A percentile compares a stretch with the other conserved stretches of the same genome.
phyloP scores from a whole-genome alignment of 495 filamentous ascomycete species.

The Articulospora tetracladia region DNA sequence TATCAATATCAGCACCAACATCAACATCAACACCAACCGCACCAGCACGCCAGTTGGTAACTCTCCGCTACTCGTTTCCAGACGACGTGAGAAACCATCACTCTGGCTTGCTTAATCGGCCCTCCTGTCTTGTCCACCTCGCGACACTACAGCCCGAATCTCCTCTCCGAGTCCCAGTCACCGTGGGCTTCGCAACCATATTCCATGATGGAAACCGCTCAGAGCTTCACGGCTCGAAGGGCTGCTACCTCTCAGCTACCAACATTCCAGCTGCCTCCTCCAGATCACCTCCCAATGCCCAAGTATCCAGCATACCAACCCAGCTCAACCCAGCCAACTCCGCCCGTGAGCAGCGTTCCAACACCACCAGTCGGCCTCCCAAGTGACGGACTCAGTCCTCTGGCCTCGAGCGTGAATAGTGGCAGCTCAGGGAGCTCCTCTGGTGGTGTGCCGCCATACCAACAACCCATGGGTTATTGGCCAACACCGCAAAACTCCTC shows the following conservation, averaged over 20 bases:
- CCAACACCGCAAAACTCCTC: conserved; percentile 47
- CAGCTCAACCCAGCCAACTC: conserved; percentile 31
- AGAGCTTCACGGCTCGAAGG: conserved; percentile 54
- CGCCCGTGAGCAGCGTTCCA: conserved; percentile 51
- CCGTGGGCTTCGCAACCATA: conserved; percentile 22
- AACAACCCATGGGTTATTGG: conserved; percentile 45
- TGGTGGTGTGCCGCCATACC: conserved; percentile 40
- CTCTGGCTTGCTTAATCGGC: not conserved
- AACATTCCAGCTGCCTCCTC: conserved; percentile 59
- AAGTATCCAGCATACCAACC: conserved; percentile 40
- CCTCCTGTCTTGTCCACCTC: not conserved
- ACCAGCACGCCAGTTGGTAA: not conserved
- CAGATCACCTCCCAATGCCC: conserved; percentile 37
- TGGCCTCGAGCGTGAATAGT: conserved; percentile 53
- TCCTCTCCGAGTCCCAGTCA: conserved; percentile 14
- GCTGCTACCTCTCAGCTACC: conserved; percentile 58
- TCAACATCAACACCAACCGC: not conserved
- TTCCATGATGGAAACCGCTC: conserved; percentile 31
- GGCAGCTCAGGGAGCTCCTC: conserved; percentile 48
- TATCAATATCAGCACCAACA: not conserved
- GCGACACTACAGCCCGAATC: not conserved
- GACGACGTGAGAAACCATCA: not conserved
- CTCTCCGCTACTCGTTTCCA: not conserved
- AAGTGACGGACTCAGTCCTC: conserved; percentile 59
- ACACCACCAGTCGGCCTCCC: conserved; percentile 60